phyloP scores from a whole-genome alignment of 352 stramenopile genomes.

The Nothophytophthora sp. region DNA sequence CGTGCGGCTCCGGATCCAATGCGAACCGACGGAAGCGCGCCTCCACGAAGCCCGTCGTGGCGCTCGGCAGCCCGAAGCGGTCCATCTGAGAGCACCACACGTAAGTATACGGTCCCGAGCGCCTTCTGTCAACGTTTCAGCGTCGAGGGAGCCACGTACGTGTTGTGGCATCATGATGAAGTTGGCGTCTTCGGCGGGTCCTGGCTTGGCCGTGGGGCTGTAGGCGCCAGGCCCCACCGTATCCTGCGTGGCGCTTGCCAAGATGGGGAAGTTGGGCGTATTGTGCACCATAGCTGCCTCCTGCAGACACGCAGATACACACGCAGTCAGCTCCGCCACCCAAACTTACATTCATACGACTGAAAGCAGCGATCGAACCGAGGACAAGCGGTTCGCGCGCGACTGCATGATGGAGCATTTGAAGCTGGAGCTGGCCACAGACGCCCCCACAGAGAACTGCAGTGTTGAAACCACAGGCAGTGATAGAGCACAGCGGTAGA shows the following conservation, averaged over 20 bases:
- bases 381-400: slow-evolving; percentile 49
- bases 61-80: slow-evolving; percentile 51
- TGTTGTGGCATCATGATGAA: slow-evolving; percentile 78
- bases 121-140: not conserved
- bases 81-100: slow-evolving; percentile 34
- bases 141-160: slow-evolving; percentile 31
- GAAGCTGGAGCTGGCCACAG: slow-evolving; percentile 69
- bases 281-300: slow-evolving; percentile 77
- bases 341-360: too few relatives aligned
- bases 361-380: too few relatives aligned
- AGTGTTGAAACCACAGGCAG: not conserved
- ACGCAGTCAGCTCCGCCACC: slow-evolving; percentile 8
- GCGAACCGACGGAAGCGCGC: slow-evolving; percentile 68
- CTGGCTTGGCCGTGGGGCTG: slow-evolving; percentile 22
- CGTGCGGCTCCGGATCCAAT: slow-evolving; percentile 36
- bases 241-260: slow-evolving; percentile 51
- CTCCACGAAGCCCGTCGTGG: slow-evolving; percentile 57
- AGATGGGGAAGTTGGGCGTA: slow-evolving; percentile 62
- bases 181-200: slow-evolving; percentile 47
- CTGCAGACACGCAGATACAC: slow-evolving; percentile 10
- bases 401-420: slow-evolving; percentile 69
- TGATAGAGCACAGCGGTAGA: not conserved
- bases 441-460: slow-evolving; percentile 61
- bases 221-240: slow-evolving; percentile 57
- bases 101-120: too few relatives aligned